Percentiles rank a stretch among this genome's conserved stretches.
Conservation (phyloP, 2,329 filamentous ascomycete species). For the Colletotrichum neosansevieriae region DNA sequence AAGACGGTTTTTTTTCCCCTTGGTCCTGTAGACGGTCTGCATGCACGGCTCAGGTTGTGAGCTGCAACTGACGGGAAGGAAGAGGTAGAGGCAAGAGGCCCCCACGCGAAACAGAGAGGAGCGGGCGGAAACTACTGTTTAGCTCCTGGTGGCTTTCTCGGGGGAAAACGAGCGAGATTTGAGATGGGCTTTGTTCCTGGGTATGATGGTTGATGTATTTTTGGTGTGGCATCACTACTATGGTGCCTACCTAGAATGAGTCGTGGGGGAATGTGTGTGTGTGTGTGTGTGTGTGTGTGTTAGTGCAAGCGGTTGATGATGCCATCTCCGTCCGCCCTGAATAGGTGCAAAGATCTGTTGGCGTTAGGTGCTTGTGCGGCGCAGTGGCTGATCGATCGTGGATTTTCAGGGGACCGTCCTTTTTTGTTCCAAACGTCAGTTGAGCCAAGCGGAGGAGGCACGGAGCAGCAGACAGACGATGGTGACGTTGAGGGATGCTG, state of each 20-base stretch:
- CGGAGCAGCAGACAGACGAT: neutral
- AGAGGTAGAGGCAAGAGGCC: neutral
- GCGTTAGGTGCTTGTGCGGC: neutral
- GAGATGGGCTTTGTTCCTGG: neutral
- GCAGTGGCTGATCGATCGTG: neutral
- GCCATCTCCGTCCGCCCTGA: too few relatives aligned
- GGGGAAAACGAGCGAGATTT: too few relatives aligned
- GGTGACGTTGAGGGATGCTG: slow-evolving; percentile 11
- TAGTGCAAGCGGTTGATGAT: too few relatives aligned
- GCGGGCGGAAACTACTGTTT: neutral
- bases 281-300: too few relatives aligned
- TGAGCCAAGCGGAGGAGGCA: neutral
- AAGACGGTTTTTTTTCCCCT: neutral
- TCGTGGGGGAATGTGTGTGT: too few relatives aligned
- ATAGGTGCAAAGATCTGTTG: neutral
- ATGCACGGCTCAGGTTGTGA: slow-evolving; percentile 6
- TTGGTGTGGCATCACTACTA: neutral
- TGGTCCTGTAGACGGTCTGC: neutral
- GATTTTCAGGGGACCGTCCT: neutral
- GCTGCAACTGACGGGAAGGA: neutral
- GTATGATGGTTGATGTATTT: neutral
- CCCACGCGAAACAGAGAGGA: slow-evolving; percentile 3
- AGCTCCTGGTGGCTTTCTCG: neutral
- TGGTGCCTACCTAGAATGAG: too few relatives aligned
- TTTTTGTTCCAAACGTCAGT: neutral